Base-by-base conservation (phyloP, 805 yeast genomes). In the Brettanomyces bruxellensis region DNA sequence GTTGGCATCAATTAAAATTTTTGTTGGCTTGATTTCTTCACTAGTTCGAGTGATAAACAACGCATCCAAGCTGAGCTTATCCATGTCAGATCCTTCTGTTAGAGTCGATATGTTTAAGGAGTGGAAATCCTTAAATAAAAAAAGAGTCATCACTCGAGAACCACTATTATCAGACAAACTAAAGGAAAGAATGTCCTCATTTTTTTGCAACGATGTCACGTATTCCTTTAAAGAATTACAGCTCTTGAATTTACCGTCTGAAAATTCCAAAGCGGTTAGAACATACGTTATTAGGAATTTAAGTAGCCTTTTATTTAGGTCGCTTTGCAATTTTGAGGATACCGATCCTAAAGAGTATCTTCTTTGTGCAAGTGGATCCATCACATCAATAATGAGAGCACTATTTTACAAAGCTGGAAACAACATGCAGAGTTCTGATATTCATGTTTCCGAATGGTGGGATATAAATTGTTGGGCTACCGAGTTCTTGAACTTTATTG, bases 391-490 rank as follows among this genome's bases (percentile, higher is more conserved):
- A 18, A 63, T 81, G 38, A 67, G 87, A 49, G 87, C 82, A 54
- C 71, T 83, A 49, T 75, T 83, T 34, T 28, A 6, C 11, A 28
- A 28, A 28, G 32, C 32, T 28, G 32, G 32, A 28, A 28, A 28
- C 32, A 64, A 78, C 47, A 68, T 68, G 24, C 79, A 80, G 3
- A 80, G 79, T 5, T 23, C 35, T 34, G 44, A 48, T 6, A 71
- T 72, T 39, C 74, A 82, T 2, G 81, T 84, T 58, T 80, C 79
- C 8, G 76, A 79, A 3, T 85, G 91, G 91, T 83, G 88, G 87
- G 71, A 78, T 40, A 68, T 83, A 3, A 68, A 85, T 47, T 79
- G 88, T 58, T 85, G 91, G 89, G 67, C 80, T 5, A 87, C 81
- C 55, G 91, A 84, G 56, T 83, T 78, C 72, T 66, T 83, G 49